Conservation (phyloP, 768 basidiomycete species). For the Austroboletus festivus region DNA sequence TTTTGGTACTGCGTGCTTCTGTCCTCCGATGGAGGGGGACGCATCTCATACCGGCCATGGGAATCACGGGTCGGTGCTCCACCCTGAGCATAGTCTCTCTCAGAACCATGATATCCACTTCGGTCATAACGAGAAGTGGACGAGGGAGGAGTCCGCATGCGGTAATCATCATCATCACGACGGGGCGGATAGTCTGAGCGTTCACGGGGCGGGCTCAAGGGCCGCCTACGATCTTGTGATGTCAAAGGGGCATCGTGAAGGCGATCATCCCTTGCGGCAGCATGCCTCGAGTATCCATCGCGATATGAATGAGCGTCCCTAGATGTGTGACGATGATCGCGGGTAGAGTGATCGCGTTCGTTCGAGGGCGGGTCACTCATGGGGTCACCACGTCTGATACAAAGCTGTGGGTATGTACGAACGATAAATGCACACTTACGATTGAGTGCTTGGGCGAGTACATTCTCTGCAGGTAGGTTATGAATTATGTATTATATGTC, state of each 20-base stretch:
- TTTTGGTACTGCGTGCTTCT: conserved; percentile 42
- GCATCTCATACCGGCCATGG: conserved; percentile 63
- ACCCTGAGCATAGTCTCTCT: conserved; percentile 47
- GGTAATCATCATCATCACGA: conserved; percentile 72
- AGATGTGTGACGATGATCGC: conserved; percentile 47
- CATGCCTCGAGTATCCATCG: conserved; percentile 53
- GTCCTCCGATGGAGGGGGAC: conserved; percentile 41
- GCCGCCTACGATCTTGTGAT: conserved; percentile 58
- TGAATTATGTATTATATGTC: neutral
- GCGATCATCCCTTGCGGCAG: conserved; percentile 48
- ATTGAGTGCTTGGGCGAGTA: conserved; percentile 46
- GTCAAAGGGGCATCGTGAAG: conserved; percentile 49
- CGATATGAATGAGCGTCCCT: conserved; percentile 43
- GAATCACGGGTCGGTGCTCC: conserved; percentile 40
- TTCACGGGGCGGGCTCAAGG: conserved; percentile 61
- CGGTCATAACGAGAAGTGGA: conserved; percentile 54
- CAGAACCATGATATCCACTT: conserved; percentile 30
- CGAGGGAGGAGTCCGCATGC: conserved; percentile 49
- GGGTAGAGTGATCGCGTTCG: conserved; percentile 52
- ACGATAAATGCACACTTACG: conserved; percentile 40
- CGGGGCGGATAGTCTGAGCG: conserved; percentile 59
- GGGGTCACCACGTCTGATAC: conserved; percentile 37
- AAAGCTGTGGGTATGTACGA: conserved; percentile 3
- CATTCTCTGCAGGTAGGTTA: conserved; percentile 59
- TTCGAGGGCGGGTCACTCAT: conserved; percentile 50